Conservation (phyloP, 257 asterid genomes). For the Solanum commersonii region DNA sequence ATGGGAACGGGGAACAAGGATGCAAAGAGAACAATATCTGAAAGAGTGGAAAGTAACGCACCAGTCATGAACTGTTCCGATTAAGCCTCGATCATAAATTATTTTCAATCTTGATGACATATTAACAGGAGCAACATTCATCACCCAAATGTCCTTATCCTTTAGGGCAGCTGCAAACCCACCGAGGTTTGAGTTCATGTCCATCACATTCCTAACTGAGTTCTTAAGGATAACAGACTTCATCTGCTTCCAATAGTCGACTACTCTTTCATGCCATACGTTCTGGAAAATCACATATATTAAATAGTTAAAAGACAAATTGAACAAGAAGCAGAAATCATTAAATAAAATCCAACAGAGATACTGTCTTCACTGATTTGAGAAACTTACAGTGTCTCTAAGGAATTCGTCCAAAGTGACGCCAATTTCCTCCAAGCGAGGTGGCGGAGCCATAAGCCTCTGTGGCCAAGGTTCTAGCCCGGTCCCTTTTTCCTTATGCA, state of each 20-base stretch:
- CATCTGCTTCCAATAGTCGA: conserved; percentile 82
- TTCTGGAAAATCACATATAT: conserved; percentile 27
- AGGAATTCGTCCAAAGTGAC: conserved; percentile 38
- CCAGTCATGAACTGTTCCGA: conserved; percentile 95
- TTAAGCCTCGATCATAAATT: conserved; percentile 80
- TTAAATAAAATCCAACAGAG: background rate
- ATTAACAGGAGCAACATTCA: conserved; percentile 83
- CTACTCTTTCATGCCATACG: conserved; percentile 66
- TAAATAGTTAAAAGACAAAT: background rate
- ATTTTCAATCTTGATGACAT: conserved; percentile 62
- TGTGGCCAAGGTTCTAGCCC: conserved; percentile 86
- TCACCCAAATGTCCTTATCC: conserved; percentile 89
- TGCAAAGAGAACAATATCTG: background rate
- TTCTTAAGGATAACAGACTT: conserved; percentile 43
- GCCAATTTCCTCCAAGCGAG: conserved; percentile 67
- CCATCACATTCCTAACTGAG: conserved; percentile 88
- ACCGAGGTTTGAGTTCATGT: conserved; percentile 90
- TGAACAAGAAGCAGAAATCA: background rate
- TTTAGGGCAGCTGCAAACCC: conserved; percentile 83
- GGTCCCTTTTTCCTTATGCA: conserved; percentile 66
- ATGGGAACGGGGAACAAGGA: background rate
- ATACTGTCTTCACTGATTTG: background rate
- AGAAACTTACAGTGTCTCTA: conserved; percentile 61
- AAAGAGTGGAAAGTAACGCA: conserved; percentile 1
- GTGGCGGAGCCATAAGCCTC: conserved; percentile 69